Evolutionary conservation across 768 basidiomycete species (phyloP).

Genomic region (Boletellus emodensis): DNA sequence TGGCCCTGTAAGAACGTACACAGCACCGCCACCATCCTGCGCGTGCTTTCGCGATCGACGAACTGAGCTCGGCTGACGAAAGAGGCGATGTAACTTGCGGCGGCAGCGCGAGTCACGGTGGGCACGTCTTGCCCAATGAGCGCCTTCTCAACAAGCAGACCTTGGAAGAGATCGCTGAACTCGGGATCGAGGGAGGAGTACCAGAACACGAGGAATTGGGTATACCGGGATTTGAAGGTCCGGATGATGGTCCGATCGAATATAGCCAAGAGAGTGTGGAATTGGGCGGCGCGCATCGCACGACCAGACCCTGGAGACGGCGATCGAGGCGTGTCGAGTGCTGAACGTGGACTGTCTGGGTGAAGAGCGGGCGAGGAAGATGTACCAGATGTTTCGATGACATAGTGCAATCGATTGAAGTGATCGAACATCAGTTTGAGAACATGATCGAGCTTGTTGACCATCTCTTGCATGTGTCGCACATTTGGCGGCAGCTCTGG

Average conservation of each 20-base stretch:
- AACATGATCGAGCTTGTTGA: constrained; percentile 87
- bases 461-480: constrained; percentile 79
- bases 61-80: constrained; percentile 89
- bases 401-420: constrained; percentile 51
- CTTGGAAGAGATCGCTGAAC: constrained; percentile 90
- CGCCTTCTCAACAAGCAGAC: constrained; percentile 89
- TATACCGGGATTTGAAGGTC: constrained; percentile 96
- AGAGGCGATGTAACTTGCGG: constrained; percentile 89
- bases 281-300: constrained; percentile 55
- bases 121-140: constrained; percentile 59
- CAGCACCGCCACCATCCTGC: constrained; percentile 75
- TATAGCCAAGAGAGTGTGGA: constrained; percentile 84
- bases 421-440: constrained; percentile 83
- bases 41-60: constrained; percentile 69
- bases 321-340: constrained; percentile 23
- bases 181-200: constrained; percentile 85
- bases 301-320: constrained; percentile 34
- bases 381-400: constrained; percentile 21
- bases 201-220: constrained; percentile 96
- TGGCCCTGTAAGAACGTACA: constrained; percentile 80
- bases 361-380: constrained; percentile 4
- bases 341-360: constrained; percentile 9
- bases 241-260: constrained; percentile 92
- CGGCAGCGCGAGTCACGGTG: constrained; percentile 82
- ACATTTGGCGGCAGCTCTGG: constrained; percentile 46